Evolutionary conservation across 495 filamentous ascomycete species (phyloP).

Genomic region (Talaromyces trachyspermus): DNA sequence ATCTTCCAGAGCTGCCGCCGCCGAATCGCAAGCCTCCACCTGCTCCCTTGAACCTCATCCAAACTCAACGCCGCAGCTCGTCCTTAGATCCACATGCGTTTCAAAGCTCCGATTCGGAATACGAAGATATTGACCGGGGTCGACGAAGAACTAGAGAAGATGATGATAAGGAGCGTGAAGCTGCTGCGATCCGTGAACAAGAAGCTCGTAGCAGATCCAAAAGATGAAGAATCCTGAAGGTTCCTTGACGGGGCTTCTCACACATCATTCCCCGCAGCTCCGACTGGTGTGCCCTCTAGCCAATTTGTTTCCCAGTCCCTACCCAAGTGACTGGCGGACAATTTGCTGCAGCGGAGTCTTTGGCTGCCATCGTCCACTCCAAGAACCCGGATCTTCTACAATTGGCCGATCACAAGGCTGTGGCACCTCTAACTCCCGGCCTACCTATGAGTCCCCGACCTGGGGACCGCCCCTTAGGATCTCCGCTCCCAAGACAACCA

Average conservation of each 20-base stretch:
- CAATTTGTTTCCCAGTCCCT: conserved; percentile 21
- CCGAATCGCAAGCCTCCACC: conserved; percentile 75
- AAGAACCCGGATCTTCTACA: conserved; percentile 15
- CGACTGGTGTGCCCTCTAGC: conserved; percentile 15
- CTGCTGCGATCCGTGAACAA: conserved; percentile 52
- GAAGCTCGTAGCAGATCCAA: conserved; percentile 58
- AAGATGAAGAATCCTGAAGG: conserved; percentile 48
- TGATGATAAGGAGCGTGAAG: conserved; percentile 74
- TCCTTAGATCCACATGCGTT: conserved; percentile 39
- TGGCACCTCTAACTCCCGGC: conserved; percentile 65
- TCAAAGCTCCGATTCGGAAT: conserved; percentile 71
- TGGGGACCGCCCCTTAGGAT: conserved; percentile 62
- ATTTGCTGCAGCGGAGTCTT: conserved; percentile 23
- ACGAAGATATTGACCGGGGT: conserved; percentile 73
- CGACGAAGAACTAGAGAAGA: conserved; percentile 80
- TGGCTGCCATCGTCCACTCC: conserved; percentile 31
- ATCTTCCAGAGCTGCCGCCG: conserved; percentile 29
- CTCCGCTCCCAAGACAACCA: conserved; percentile 61
- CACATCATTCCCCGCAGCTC: conserved; percentile 7
- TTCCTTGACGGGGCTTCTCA: too few relatives aligned
- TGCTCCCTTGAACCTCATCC: conserved; percentile 68
- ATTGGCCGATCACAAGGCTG: conserved; percentile 23
- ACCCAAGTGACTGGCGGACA: conserved; percentile 16
- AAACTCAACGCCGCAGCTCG: conserved; percentile 28
- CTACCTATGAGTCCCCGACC: conserved; percentile 85